Evolutionary conservation across 345 rosid genomes (phyloP).

Genomic region (Arabis alpina): DNA sequence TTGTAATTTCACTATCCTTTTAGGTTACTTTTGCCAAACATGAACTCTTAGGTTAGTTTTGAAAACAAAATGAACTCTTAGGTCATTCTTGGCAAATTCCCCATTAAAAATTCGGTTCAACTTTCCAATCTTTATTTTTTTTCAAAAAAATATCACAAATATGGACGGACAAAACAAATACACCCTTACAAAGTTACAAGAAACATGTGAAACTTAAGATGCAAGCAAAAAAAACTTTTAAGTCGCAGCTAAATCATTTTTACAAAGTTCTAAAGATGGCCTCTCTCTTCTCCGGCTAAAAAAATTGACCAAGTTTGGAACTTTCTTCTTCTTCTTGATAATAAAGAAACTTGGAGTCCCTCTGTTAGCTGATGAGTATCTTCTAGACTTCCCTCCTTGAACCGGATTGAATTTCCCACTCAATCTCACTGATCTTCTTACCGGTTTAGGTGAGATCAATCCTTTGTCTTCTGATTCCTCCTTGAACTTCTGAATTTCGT

Average conservation of each 20-base stretch:
- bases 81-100: too few species aligned
- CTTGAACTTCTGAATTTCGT: conserved; percentile 54
- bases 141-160: too few species aligned
- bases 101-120: too few species aligned
- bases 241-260: background rate
- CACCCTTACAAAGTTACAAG: conserved; percentile 26
- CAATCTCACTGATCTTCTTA: conserved; percentile 47
- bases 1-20: too few species aligned
- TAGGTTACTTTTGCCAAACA: too few species aligned
- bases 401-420: conserved; percentile 48
- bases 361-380: conserved; percentile 53
- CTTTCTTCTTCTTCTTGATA: conserved; percentile 63
- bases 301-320: conserved; percentile 61
- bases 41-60: too few species aligned
- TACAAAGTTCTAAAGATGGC: conserved; percentile 19
- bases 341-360: conserved; percentile 48
- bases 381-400: conserved; percentile 48
- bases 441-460: conserved; percentile 32
- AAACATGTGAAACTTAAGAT: conserved; percentile 31
- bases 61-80: too few species aligned
- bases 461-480: conserved; percentile 26
- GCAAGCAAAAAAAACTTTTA: conserved; percentile 16
- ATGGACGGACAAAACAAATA: conserved; percentile 22
- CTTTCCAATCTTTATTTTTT: too few species aligned
- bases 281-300: conserved; percentile 50